Conservation (phyloP, 2,329 filamentous ascomycete species). For the Hortaea werneckii region DNA sequence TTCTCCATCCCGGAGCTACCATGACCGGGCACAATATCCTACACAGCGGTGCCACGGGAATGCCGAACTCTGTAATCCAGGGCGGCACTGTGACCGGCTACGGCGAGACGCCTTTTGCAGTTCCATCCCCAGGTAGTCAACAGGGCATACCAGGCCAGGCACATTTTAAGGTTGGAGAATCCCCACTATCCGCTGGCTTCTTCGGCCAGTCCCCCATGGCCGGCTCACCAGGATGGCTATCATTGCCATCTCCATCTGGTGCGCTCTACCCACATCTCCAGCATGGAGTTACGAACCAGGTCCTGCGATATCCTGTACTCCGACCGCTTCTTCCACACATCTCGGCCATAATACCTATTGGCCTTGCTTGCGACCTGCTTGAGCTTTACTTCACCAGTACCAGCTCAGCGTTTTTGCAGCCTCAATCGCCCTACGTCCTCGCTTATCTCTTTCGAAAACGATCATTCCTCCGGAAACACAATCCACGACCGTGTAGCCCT, state of each 20-base stretch:
- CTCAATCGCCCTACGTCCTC: conserved; percentile 79
- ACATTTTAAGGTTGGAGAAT: conserved; percentile 44
- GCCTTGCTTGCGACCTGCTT: conserved; percentile 76
- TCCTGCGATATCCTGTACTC: conserved; percentile 71
- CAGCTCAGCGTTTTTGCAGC: conserved; percentile 75
- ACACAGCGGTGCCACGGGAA: conserved; percentile 26
- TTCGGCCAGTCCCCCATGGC: conserved; percentile 52
- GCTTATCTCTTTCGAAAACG: conserved; percentile 83
- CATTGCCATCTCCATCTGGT: conserved; percentile 43
- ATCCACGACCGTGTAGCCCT: conserved; percentile 71
- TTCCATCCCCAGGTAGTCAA: conserved; percentile 39
- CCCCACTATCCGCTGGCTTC: conserved; percentile 47
- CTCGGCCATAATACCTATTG: conserved; percentile 64
- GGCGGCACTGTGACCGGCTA: conserved; percentile 35
- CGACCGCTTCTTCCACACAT: conserved; percentile 80
- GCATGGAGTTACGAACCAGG: conserved; percentile 38
- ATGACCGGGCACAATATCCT: conserved; percentile 30
- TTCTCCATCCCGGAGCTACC: conserved; percentile 29
- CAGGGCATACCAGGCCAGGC: conserved; percentile 32
- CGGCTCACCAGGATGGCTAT: conserved; percentile 49
- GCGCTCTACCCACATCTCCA: conserved; percentile 50
- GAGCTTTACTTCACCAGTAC: conserved; percentile 88
- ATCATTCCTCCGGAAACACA: conserved; percentile 72
- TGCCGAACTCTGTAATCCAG: conserved; percentile 33
- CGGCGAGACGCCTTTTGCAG: conserved; percentile 34